Base-by-base conservation (phyloP, 208 protist species). In the Spongospora subterranea region DNA sequence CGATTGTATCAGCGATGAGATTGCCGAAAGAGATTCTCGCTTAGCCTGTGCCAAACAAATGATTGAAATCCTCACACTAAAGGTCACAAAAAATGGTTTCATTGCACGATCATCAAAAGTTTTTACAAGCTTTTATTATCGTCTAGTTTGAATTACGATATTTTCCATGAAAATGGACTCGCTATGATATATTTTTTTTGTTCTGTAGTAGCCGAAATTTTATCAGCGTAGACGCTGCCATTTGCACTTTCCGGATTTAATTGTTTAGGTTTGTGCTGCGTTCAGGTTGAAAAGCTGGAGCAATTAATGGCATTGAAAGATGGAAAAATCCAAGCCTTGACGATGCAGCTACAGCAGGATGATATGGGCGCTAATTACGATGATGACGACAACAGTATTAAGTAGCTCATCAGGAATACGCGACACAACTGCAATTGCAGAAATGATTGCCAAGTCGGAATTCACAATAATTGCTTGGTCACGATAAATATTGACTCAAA, bases 301-400 rank as follows among this genome's bases (percentile, higher is more conserved):
- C 96, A 98, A 93, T 94, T 98, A 32, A 92, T 98, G 20, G 93
- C 95, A 29, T 93, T 99, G 29, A 99, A 99, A 94, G 97, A 99
- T 91, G 95, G 95, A 43, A 98, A 98, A 91, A 95, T 98, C 53
- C 90, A 77, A 0, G 90, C 91, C 39, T 46, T 95, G 29, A 53
- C 54, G 24, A 40, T 0, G 29, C 82, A 88, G 0, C 45, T 91
- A 17, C 41, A 91, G 41, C 35, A 88, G 88, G n/a, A n/a, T n/a
- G n/a, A n/a, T n/a, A n/a, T n/a, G n/a, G n/a, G n/a, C n/a, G n/a
- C n/a, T n/a, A n/a, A n/a, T n/a, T n/a, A n/a, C n/a, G n/a, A n/a
- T n/a, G n/a, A n/a, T n/a, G n/a, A n/a, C n/a, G n/a, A n/a, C n/a
- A n/a, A n/a, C n/a, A n/a, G n/a, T n/a, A n/a, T n/a, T n/a, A n/a